Base-by-base conservation (phyloP, 2,329 filamentous ascomycete genomes). In the Colletotrichum sp. region DNA sequence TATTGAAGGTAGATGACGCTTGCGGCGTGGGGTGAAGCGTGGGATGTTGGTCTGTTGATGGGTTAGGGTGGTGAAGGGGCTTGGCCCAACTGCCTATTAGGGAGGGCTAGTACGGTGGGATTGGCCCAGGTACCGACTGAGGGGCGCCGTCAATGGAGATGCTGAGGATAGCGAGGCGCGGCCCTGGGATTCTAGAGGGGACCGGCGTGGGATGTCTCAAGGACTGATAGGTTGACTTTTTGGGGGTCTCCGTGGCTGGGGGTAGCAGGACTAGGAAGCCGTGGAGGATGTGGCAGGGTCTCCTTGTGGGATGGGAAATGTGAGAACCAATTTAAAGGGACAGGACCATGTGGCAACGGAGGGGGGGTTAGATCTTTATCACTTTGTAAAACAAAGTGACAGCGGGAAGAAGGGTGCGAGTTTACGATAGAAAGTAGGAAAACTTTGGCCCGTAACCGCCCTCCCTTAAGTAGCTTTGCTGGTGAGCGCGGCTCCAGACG, bases 11-110 rank as follows among this genome's bases (percentile, higher is more conserved):
- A 75, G 78, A 80, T 79, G 78, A 80, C 75, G 78, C 77, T 73
- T 80, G 72, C 64, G 76, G 80, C 81, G 84, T 83, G 84, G 84
- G 84, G 84, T 83, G 81, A 71, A 73, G 69, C 77, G 79, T 78
- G 81, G 80, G 80, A 82, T 82, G 80, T 76, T 74, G 67, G 67
- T 64, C 76, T 76, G 76, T 34, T 63, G 64, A 65, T 48, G 67
- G 68, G 57, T 68, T 59, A 68, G 65, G 74, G 71, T 72, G 60
- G 69, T 76, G 55, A 72, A 64, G 48, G 64, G 74, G 77, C 76
- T 78, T 76, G 74, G 68, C 61, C 67, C 34, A 74, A 78, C 70
- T 78, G 74, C 77, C 77, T 78, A 78, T 65, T 78, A 72, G 65
- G 76, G 77, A 59, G 64, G 24, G 57, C 48, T 65, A 64, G 76